Evolutionary conservation across 1,139 yeast genomes (phyloP), one percentile per base, ranked within the genome.

Genomic region (Pichia kudriavzevii): DNA sequence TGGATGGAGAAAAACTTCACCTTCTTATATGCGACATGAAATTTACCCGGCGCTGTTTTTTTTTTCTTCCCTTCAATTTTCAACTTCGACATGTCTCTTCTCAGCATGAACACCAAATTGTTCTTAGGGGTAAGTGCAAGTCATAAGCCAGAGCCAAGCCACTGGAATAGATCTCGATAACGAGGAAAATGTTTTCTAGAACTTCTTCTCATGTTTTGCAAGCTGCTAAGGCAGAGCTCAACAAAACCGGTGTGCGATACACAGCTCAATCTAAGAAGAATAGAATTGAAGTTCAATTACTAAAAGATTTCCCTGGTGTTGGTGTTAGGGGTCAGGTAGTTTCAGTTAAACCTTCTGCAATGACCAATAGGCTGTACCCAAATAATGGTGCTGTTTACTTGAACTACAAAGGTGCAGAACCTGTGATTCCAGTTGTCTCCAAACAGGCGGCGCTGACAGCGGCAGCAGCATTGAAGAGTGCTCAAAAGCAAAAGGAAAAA

Each of bases 291-390:
- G 87, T 87, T 7, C 96, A 87, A 60, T 64, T 85, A 22, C 64
- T 84, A 43, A 69, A 67, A 49, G 83, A 82, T 50, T 69, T 77
- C 52, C 72, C 75, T 25, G 69, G 67, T 9, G 58, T 75, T 39
- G 85, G 84, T n/a, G 63, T 60, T 27, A 56, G 56, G 32, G 95
- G 95, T 20, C 81, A 87, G 60, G 67, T 87, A 30, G 69, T 82
- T 18, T 63, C 70, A 26, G 95, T 85, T n/a, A 69, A 75, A 42
- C 84, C 94, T 22, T 83, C 91, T 13, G 67, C 73, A 41, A 87
- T 87, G 95, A 72, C 91, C 56, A 83, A 82, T 60, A 72, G 64
- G 49, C 67, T 87, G 39, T 85, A 85, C 50, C 72, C 73, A 34
- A 52, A 64, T 42, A 78, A 82, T 48, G 81, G 83, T 31, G 95